Evolutionary conservation across 1,139 yeast genomes (phyloP).

Genomic region (Geotrichum citri-aurantii): DNA sequence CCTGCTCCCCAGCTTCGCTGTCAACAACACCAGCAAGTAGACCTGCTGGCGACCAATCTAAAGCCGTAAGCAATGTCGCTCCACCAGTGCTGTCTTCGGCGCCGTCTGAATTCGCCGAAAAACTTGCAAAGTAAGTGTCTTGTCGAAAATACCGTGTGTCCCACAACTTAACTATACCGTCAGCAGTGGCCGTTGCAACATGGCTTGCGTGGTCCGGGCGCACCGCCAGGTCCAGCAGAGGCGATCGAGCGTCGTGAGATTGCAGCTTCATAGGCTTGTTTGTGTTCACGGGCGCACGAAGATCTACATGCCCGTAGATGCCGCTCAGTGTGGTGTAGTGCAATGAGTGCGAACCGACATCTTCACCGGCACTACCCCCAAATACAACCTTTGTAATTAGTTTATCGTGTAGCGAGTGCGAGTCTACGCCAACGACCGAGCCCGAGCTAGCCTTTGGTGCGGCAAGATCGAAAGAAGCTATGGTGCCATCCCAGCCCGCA

Average conservation of each 20-base stretch:
- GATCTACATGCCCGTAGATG: not conserved
- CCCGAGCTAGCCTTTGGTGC: not conserved
- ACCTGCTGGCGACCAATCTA: not conserved
- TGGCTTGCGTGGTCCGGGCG: conserved; percentile 31
- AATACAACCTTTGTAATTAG: not conserved
- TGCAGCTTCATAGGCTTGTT: not conserved
- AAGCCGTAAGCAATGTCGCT: not conserved
- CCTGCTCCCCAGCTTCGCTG: not conserved
- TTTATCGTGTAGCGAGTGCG: not conserved
- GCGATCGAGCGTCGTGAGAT: not conserved
- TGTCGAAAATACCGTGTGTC: conserved; percentile 38
- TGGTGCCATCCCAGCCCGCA: conserved; percentile 9
- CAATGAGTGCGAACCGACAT: not conserved
- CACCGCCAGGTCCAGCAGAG: not conserved
- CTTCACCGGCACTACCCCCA: not conserved
- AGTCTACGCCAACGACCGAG: not conserved
- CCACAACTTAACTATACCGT: conserved; percentile 78
- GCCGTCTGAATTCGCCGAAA: not conserved
- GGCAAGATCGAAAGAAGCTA: conserved; percentile 1
- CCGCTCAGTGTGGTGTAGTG: not conserved
- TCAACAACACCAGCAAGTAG: not conserved
- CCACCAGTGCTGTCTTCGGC: not conserved
- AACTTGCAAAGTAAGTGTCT: not conserved
- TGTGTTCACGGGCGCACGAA: not conserved
- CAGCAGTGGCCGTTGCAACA: conserved; percentile 80